A percentile compares a stretch with the other conserved stretches of the same genome.
Conservation (phyloP, 257 asterid species). For the Thymus quinquecostatus region DNA sequence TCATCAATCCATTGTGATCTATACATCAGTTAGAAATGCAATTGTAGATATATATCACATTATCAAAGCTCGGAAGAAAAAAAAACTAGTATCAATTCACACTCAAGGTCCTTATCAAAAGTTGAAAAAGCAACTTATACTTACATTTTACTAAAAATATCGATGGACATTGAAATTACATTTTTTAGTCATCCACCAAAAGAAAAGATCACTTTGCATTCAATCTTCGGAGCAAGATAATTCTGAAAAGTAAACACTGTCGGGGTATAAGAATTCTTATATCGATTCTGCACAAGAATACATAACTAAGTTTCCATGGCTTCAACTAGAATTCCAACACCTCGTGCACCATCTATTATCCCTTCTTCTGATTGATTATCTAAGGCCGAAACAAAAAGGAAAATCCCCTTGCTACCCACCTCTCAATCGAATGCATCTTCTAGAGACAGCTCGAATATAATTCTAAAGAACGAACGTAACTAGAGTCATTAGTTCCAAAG, state of each 20-base stretch:
- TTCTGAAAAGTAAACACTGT: too few relatives aligned
- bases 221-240: not conserved
- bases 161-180: not conserved
- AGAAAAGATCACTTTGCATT: not conserved
- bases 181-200: not conserved
- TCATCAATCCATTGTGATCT: constrained; percentile 4
- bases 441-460: not conserved
- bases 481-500: not conserved
- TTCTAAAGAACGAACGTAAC: not conserved
- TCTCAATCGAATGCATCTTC: not conserved
- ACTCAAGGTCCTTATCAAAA: not conserved
- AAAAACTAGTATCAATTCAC: not conserved
- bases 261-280: not conserved
- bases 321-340: not conserved
- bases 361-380: not conserved
- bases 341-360: constrained; percentile 3
- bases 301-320: not conserved
- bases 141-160: too few relatives aligned
- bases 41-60: not conserved
- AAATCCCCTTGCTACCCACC: not conserved
- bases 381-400: too few relatives aligned
- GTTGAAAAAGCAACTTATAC: not conserved
- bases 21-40: not conserved
- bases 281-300: not conserved
- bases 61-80: not conserved